A percentile compares a stretch with the other conserved stretches of the same genome.
Evolutionary conservation across 176 grass and related monocot genomes (phyloP).

Genomic region (Carex pumila): DNA sequence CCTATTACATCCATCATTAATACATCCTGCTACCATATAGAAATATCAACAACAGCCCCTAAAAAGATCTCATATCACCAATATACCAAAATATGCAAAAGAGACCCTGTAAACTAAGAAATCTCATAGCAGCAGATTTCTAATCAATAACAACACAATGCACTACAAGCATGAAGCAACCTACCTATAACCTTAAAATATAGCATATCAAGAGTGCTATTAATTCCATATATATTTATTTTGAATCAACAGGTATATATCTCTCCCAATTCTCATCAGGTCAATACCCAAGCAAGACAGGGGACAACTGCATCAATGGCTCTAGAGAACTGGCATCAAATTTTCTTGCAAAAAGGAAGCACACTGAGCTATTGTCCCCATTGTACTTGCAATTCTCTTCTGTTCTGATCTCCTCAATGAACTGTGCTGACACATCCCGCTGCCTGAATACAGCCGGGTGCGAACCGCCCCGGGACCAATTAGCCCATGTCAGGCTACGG

Average conservation of each 20-base stretch:
- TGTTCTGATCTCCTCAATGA: constrained; percentile 12
- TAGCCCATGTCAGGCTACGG: constrained; percentile 27
- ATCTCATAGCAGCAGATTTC: too few species aligned
- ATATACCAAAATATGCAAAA: too few species aligned
- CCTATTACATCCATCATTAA: too few species aligned
- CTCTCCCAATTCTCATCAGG: background rate
- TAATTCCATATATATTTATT: background rate
- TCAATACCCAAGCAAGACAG: constrained; percentile 11
- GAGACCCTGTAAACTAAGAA: too few species aligned
- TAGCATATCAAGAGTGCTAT: background rate
- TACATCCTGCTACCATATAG: too few species aligned
- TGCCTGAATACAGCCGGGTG: constrained; percentile 18
- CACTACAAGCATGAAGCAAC: background rate
- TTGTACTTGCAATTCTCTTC: constrained; percentile 8
- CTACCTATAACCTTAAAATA: background rate
- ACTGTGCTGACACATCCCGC: constrained; percentile 5
- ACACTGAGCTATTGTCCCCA: background rate
- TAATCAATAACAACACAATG: too few species aligned
- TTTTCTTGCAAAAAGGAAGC: constrained; percentile 43
- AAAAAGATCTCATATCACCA: too few species aligned
- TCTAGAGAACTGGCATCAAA: constrained; percentile 18
- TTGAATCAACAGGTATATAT: background rate
- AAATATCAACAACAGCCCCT: too few species aligned
- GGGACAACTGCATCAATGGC: constrained; percentile 23
- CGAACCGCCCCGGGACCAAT: constrained; percentile 22